These are phyloP conservation scores for Fusarium sterilihyphosum DNA, from an alignment of 2,329 filamentous ascomycete genomes.

Conservation along the genomic window DNA sequence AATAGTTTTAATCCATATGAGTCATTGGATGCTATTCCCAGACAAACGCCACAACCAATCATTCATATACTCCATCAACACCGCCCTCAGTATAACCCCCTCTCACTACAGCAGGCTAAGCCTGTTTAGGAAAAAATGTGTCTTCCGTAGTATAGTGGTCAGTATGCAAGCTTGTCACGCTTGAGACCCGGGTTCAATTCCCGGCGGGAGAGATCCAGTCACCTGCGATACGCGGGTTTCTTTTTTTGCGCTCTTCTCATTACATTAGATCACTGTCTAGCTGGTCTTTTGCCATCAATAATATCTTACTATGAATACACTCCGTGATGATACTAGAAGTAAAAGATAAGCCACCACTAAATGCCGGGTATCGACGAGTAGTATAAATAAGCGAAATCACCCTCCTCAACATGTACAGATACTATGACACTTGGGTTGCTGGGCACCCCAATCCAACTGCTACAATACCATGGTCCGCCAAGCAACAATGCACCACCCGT, in stretches of 20 bases:
- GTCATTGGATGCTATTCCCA: too few species aligned
- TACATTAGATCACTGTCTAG: not conserved
- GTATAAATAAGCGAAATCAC: constrained; percentile 39
- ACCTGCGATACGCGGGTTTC: constrained; percentile 11
- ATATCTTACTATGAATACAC: constrained; percentile 22
- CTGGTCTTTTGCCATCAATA: not conserved
- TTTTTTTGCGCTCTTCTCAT: not conserved
- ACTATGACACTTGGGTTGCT: constrained; percentile 35
- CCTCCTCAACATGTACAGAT: constrained; percentile 23
- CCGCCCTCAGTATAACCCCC: not conserved
- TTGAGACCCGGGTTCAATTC: constrained; percentile 41
- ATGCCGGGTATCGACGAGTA: constrained; percentile 50
- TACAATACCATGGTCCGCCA: constrained; percentile 8
- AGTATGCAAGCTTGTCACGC: constrained; percentile 41
- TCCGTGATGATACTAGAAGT: constrained; percentile 7
- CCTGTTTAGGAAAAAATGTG: not conserved
- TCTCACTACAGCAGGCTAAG: not conserved
- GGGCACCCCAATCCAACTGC: constrained; percentile 26
- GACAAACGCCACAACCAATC: too few species aligned
- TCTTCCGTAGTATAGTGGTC: constrained; percentile 40
- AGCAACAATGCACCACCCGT: constrained; percentile 28
- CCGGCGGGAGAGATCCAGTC: constrained; percentile 39
- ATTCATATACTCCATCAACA: fast-evolving
- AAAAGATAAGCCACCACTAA: constrained; percentile 28
- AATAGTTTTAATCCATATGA: not conserved